Base-by-base conservation (phyloP, 352 stramenopile genomes). In the Phytopythium aichiense region DNA sequence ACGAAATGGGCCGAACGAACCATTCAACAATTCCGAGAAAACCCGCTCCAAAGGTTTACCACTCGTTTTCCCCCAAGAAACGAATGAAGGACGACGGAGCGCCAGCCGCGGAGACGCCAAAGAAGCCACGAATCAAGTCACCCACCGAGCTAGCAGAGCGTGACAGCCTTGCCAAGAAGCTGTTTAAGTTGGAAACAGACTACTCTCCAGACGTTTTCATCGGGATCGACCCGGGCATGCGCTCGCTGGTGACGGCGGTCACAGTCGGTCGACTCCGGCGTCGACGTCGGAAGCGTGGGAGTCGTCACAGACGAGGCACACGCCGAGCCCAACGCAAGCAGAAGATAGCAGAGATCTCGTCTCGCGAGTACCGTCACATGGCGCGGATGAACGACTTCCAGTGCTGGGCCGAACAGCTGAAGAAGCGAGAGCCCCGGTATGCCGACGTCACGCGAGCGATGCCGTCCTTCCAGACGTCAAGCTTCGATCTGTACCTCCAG, bases 181-280 rank as follows among this genome's bases (percentile, higher is more conserved):
- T 64, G 51, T 56, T 46, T 52, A 55, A 42, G 46, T 23, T 63
- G 16, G 42, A 18, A 37, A 11, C n/a, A 25, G 50, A 35, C 33
- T 65, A 60, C 52, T 28, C 37, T 4, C 38, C 52, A 3, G 38
- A 65, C 12, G 40, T 65, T n/a, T 22, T 65, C 1, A 56, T 60
- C 30, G 50, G 60, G 28, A 56, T 65, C n/a, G 60, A 65, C 33
- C 60, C 52, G 18, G 60, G 59, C 9, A 65, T 65, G 60, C 60
- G 60, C 4, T 65, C 60, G 11, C 31, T 65, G 12, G 30, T 40
- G 0, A 65, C 60, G 42, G 60, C 50, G 0, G 60, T 65, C 30
- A 40, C 51, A 23, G 18, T 48, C 16, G 51, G 23, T 35, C 50
- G 46, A 30, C 56, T 61, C 12, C 37, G 6, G 48, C 8, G 15